phyloP scores from a whole-genome alignment of 768 basidiomycete genomes.

The Boletus subcaerulescens region DNA sequence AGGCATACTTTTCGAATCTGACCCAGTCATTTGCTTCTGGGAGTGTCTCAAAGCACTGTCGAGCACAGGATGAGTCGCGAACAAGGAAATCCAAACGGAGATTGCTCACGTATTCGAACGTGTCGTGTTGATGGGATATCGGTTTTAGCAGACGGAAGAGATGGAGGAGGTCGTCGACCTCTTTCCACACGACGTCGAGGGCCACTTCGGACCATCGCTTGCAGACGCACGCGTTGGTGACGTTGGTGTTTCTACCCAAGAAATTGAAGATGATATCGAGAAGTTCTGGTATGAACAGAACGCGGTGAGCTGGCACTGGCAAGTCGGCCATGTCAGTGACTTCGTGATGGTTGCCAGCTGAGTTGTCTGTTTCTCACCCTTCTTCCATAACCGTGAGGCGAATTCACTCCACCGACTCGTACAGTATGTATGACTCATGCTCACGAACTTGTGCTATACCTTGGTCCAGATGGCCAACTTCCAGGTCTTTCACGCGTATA shows the following conservation, averaged over 20 bases:
- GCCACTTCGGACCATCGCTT: constrained; percentile 58
- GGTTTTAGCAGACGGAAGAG: constrained; percentile 52
- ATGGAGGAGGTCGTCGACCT: constrained; percentile 43
- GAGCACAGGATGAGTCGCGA: neutral
- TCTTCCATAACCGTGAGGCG: too few relatives aligned
- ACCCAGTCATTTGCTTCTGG: constrained; percentile 53
- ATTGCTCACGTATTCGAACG: constrained; percentile 23
- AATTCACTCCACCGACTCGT: too few relatives aligned
- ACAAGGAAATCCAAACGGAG: neutral
- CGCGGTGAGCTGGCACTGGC: constrained; percentile 21
- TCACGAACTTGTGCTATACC: too few relatives aligned
- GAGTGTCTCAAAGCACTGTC: constrained; percentile 40
- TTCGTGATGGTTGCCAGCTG: too few relatives aligned
- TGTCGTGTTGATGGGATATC: constrained; percentile 24
- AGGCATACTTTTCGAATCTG: constrained; percentile 52
- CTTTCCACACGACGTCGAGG: constrained; percentile 56
- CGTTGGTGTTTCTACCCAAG: constrained; percentile 41
- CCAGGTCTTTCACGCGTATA: too few relatives aligned
- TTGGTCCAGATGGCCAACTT: too few relatives aligned
- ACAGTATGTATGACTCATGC: too few relatives aligned
- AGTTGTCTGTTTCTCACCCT: too few relatives aligned
- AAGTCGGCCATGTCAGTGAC: too few relatives aligned
- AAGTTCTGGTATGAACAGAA: constrained; percentile 56
- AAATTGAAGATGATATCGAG: constrained; percentile 54
- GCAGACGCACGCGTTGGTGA: constrained; percentile 51